These are phyloP conservation scores for Backusella westeae DNA, from an alignment of 192 early-diverging fungal species.

Conservation along the genomic window DNA sequence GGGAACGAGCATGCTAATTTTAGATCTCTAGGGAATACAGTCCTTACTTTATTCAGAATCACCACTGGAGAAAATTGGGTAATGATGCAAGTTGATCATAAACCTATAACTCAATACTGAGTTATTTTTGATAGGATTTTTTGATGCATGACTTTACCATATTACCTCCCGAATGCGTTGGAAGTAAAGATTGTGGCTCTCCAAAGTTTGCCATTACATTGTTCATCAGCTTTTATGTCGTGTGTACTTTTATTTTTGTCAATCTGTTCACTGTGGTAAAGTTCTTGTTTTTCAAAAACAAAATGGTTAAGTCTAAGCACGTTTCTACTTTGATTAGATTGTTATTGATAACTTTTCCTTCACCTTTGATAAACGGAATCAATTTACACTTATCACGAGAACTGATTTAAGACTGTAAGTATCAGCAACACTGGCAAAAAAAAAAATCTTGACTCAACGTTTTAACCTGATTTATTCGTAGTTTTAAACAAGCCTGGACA, in stretches of 20 bases:
- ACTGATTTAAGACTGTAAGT: slow-evolving; percentile 19
- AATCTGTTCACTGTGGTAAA: slow-evolving; percentile 29
- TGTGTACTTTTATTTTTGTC: slow-evolving; percentile 34
- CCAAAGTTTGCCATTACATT: slow-evolving; percentile 12
- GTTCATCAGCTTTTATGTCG: slow-evolving; percentile 25
- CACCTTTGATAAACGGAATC: slow-evolving; percentile 27
- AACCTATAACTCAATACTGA: neutral
- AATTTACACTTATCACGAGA: slow-evolving; percentile 17
- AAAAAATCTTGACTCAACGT: neutral
- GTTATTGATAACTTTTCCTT: slow-evolving; percentile 33
- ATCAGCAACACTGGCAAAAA: neutral
- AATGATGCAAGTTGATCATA: neutral
- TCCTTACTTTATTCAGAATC: slow-evolving; percentile 26
- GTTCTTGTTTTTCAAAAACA: neutral
- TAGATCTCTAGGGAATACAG: neutral
- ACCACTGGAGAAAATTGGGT: slow-evolving; percentile 36
- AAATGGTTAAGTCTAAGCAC: neutral
- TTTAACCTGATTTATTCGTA: neutral
- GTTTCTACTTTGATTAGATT: neutral
- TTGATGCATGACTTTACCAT: slow-evolving; percentile 28
- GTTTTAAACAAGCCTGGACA: slow-evolving; percentile 25
- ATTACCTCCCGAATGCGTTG: slow-evolving; percentile 6
- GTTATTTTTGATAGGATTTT: slow-evolving; percentile 10
- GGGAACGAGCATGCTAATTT: slow-evolving; percentile 25
- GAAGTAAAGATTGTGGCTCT: slow-evolving; percentile 23